phyloP scores from a whole-genome alignment of 768 basidiomycete genomes.

The Tylopilus cervinicoccineus region DNA sequence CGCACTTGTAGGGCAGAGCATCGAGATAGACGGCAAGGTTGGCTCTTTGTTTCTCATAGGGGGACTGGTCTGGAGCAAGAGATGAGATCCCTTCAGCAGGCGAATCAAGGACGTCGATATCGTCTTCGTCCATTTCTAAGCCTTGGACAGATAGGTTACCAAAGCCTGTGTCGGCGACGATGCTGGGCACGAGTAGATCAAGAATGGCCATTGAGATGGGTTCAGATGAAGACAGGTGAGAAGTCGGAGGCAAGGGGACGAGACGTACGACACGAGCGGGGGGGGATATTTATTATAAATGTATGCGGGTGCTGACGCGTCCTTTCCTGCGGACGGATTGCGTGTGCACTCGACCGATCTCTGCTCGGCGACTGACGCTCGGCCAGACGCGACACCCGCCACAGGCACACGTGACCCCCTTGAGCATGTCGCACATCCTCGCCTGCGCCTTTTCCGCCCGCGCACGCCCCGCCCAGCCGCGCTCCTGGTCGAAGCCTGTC shows the following conservation, averaged over 20 bases:
- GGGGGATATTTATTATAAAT: conserved; percentile 12
- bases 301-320: conserved; percentile 28
- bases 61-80: conserved; percentile 29
- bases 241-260: conserved; percentile 11
- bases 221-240: conserved; percentile 20
- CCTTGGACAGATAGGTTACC: conserved; percentile 22
- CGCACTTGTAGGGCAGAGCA: conserved; percentile 70
- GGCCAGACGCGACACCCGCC: neutral
- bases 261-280: conserved; percentile 23
- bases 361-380: neutral
- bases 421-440: conserved; percentile 9
- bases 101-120: conserved; percentile 41
- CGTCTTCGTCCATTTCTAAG: conserved; percentile 56
- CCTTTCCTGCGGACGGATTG: conserved; percentile 6
- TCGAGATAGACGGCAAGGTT: conserved; percentile 63
- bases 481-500: conserved; percentile 20
- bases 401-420: conserved; percentile 13
- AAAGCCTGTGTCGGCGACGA: conserved; percentile 23
- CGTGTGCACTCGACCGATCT: conserved; percentile 6
- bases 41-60: conserved; percentile 54
- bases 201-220: conserved; percentile 18
- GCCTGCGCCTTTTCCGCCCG: neutral
- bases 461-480: neutral
- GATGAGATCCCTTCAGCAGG: conserved; percentile 32
- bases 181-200: conserved; percentile 19